Evolutionary conservation across 1,284 basidiomycete genomes (phyloP).

Genomic region (Neonothopanus nambi): DNA sequence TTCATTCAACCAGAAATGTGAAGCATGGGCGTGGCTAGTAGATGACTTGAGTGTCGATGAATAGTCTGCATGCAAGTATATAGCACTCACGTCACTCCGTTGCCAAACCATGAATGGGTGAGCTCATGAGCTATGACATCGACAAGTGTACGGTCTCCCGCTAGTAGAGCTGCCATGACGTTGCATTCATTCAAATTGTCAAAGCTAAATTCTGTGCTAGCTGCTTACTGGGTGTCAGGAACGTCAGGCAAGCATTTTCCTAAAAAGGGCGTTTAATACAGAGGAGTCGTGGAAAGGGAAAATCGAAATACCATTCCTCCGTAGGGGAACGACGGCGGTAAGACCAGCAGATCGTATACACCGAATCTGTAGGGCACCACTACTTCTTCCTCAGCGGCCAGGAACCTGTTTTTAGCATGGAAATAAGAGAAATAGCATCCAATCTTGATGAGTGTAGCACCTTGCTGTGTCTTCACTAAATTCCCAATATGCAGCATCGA

Average conservation of each 20-base stretch:
- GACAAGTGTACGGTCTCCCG: constrained; percentile 83
- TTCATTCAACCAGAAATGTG: constrained; percentile 92
- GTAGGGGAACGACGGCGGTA: constrained; percentile 94
- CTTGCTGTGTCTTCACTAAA: constrained; percentile 83
- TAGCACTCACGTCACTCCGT: constrained; percentile 70
- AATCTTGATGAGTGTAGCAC: constrained; percentile 33
- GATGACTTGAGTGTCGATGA: constrained; percentile 13
- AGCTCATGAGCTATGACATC: constrained; percentile 85
- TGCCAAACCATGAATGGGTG: constrained; percentile 86
- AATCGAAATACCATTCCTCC: constrained; percentile 72
- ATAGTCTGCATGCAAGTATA: not conserved
- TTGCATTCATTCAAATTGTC: constrained; percentile 10
- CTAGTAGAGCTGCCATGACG: constrained; percentile 58
- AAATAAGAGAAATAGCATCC: constrained; percentile 35
- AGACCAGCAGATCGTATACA: constrained; percentile 89
- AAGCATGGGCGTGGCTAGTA: constrained; percentile 68
- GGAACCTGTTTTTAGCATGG: constrained; percentile 58
- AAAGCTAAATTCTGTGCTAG: constrained; percentile 17
- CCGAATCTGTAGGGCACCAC: constrained; percentile 83
- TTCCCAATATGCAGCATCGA: constrained; percentile 85
- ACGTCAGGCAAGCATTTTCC: constrained; percentile 85
- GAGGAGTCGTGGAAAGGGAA: not conserved
- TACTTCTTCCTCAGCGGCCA: constrained; percentile 76
- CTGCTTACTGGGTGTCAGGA: constrained; percentile 79
- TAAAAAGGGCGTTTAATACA: constrained; percentile 25